phyloP scores from a whole-genome alignment of 2,329 filamentous ascomycete species.

The Scedosporium boydii region DNA sequence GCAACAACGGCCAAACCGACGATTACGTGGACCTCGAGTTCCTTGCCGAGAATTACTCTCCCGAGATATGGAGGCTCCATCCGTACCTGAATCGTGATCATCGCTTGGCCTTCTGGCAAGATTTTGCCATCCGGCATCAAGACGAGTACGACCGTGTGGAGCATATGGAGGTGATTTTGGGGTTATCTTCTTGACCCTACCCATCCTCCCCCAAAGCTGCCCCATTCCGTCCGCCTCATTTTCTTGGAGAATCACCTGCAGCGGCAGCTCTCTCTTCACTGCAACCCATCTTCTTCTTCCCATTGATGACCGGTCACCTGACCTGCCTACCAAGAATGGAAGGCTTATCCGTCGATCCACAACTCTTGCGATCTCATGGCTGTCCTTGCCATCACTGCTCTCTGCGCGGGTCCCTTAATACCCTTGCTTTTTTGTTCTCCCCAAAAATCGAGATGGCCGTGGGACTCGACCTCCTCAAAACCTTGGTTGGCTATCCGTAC shows the following conservation, averaged over 20 bases:
- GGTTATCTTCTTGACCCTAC: background rate
- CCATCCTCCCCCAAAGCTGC: background rate
- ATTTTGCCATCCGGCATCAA: background rate
- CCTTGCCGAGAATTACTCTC: constrained; percentile 1
- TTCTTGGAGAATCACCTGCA: background rate
- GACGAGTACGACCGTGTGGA: background rate
- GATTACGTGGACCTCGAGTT: constrained; percentile 7
- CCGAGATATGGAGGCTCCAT: background rate
- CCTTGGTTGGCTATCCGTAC: background rate
- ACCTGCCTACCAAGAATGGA: background rate
- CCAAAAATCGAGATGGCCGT: too few species aligned
- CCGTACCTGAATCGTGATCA: constrained; percentile 2
- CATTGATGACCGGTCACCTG: background rate
- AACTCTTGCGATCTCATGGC: background rate
- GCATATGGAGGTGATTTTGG: background rate
- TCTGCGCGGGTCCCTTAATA: background rate
- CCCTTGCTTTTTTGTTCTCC: background rate
- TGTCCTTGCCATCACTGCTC: background rate
- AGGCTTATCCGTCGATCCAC: background rate
- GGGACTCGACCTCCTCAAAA: background rate
- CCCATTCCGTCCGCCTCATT: background rate
- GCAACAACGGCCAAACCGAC: background rate
- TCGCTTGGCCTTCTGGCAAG: background rate
- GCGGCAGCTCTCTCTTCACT: background rate
- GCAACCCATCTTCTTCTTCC: background rate